phyloP scores from a whole-genome alignment of 2,329 filamentous ascomycete species.

The Fusarium luffae region DNA sequence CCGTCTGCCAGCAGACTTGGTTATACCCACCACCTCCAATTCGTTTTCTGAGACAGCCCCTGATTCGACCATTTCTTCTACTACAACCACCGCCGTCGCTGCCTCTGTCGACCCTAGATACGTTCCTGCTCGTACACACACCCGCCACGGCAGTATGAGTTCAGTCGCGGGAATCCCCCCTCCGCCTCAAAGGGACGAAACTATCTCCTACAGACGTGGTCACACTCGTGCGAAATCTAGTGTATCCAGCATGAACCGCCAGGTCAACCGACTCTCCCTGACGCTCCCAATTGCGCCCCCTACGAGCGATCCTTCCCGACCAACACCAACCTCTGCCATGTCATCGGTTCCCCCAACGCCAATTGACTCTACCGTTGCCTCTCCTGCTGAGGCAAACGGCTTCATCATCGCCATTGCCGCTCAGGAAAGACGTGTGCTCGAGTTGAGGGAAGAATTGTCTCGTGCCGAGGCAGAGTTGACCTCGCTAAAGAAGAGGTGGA shows the following conservation, averaged over 20 bases:
- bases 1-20: conserved; percentile 46
- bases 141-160: conserved; percentile 30
- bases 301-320: conserved; percentile 63
- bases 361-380: conserved; percentile 55
- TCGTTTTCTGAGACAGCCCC: conserved; percentile 32
- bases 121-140: conserved; percentile 30
- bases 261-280: conserved; percentile 68
- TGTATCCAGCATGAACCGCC: conserved; percentile 56
- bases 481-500: conserved; percentile 85
- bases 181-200: conserved; percentile 55
- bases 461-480: conserved; percentile 82
- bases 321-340: conserved; percentile 56
- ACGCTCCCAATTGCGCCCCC: conserved; percentile 70
- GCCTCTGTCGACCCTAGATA: conserved; percentile 21
- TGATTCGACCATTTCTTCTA: conserved; percentile 16
- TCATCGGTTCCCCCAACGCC: conserved; percentile 64
- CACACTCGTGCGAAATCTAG: conserved; percentile 63
- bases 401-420: conserved; percentile 91
- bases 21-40: conserved; percentile 40
- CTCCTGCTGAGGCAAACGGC: conserved; percentile 67
- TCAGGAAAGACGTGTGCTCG: conserved; percentile 90
- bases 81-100: conserved; percentile 18
- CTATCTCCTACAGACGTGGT: conserved; percentile 55
- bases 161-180: conserved; percentile 48
- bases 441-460: conserved; percentile 88